Base-by-base conservation (phyloP, 2,329 filamentous ascomycete genomes). In the Xylaria sp. region DNA sequence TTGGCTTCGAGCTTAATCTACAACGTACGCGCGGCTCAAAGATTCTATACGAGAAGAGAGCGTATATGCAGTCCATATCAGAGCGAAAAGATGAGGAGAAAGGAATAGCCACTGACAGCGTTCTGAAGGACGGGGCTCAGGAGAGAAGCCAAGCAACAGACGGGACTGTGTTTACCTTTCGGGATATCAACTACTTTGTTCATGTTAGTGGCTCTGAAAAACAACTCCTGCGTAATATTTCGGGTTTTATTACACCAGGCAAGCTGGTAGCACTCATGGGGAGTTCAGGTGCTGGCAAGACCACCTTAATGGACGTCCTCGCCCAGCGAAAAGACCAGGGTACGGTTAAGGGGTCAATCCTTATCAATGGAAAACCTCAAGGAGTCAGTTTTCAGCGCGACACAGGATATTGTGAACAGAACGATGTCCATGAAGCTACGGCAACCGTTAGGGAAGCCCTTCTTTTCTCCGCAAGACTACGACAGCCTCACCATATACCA, bases 201-300 rank as follows among this genome's bases (percentile, higher is more conserved):
- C 82, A 82, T 12, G 81, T 79, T 69, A 92, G 93, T 75, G 84
- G 85, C 2, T 88, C 92, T 60, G 81, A 86, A n/a, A 86, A 91
- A 23, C 87, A 89, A 58, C 86, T 96, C 63, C 82, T 96, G 23
- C 88, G 94, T 68, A 86, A 93, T 69, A 90, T 95, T 0, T 90
- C 94, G 74, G 93, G 93, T n/a, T 95, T 91, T 84, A 92, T 96
- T 51, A 92, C 93, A 69, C 93, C 93, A 0, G 93, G 93, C 37
- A 94, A 91, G 61, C 81, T 94, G 59, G 94, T 92, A 10, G 93
- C 92, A 9, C 84, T 94, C 0, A 95, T 95, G 92, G 91, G 84
- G 42, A 83, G 84, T 25, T 85, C 84, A 4, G 76, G 76, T 12
- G 75, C 76, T 50, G 83, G 81, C 76, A 78, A 74, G 73, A 74